Conservation (phyloP, 1,139 yeast species). For the Sugiyamaella castrensis region DNA sequence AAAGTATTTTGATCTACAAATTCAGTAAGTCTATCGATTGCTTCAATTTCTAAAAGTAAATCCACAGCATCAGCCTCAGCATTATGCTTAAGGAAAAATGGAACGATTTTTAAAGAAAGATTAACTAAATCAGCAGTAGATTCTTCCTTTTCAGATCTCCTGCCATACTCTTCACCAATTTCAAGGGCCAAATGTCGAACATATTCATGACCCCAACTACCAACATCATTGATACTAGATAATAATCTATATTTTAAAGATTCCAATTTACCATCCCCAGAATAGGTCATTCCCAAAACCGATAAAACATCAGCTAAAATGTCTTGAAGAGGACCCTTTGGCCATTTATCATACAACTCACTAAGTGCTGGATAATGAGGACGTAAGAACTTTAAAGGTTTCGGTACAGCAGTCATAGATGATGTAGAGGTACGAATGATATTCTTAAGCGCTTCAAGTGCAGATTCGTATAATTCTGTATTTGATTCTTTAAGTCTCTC, state of each 20-base stretch:
- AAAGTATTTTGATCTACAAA: slow-evolving; percentile 84
- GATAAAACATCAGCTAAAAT: slow-evolving; percentile 82
- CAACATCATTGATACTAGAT: slow-evolving; percentile 56
- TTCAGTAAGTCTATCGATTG: slow-evolving; percentile 75
- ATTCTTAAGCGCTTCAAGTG: slow-evolving; percentile 66
- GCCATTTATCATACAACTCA: slow-evolving; percentile 68
- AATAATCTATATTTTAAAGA: slow-evolving; percentile 77
- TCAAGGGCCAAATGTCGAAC: slow-evolving; percentile 93
- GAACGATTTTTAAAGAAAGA: slow-evolving; percentile 75
- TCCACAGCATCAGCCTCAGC: slow-evolving; percentile 99
- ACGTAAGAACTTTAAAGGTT: slow-evolving; percentile 91
- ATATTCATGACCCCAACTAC: slow-evolving; percentile 98
- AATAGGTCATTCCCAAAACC: slow-evolving; percentile 92
- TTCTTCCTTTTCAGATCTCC: slow-evolving; percentile 52
- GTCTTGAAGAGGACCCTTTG: slow-evolving; percentile 39
- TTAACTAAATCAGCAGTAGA: slow-evolving; percentile 49
- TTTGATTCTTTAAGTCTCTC: slow-evolving; percentile 61
- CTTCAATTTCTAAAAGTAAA: slow-evolving; percentile 81
- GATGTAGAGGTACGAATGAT: slow-evolving; percentile 90
- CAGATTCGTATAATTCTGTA: slow-evolving; percentile 50
- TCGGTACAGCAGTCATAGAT: slow-evolving; percentile 99
- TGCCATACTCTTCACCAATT: slow-evolving; percentile 83
- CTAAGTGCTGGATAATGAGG: slow-evolving; percentile 75
- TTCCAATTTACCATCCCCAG: slow-evolving; percentile 78
- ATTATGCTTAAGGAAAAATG: slow-evolving; percentile 87